Conservation (phyloP, 495 filamentous ascomycete species). For the Eremomyces bilateralis region DNA sequence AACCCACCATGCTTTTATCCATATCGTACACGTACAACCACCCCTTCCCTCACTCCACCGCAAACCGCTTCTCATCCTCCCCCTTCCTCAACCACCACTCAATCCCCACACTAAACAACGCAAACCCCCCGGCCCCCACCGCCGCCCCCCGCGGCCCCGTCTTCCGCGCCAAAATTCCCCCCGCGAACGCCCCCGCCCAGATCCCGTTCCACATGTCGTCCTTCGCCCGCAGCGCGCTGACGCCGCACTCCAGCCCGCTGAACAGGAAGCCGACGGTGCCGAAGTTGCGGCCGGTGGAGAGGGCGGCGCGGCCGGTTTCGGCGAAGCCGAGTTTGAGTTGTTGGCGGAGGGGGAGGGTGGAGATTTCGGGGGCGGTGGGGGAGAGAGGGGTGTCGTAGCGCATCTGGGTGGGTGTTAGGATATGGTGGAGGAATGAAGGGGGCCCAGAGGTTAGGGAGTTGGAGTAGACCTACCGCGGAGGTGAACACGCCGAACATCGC, state of each 20-base stretch:
- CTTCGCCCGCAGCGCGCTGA: constrained; percentile 80
- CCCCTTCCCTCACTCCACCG: constrained; percentile 1
- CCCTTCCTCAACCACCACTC: constrained; percentile 71
- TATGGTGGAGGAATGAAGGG: constrained; percentile 1
- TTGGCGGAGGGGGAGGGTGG: constrained; percentile 46
- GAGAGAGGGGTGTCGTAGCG: constrained; percentile 68
- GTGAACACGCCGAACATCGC: constrained; percentile 91
- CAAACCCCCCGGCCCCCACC: constrained; percentile 81
- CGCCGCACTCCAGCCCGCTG: constrained; percentile 81
- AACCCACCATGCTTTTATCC: constrained; percentile 1
- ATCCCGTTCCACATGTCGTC: constrained; percentile 84
- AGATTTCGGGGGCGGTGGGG: constrained; percentile 9
- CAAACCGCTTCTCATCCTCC: constrained; percentile 4
- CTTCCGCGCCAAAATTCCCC: constrained; percentile 61
- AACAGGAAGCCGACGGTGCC: constrained; percentile 78
- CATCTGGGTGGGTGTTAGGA: constrained; percentile 34
- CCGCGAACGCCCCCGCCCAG: constrained; percentile 74
- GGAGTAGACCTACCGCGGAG: constrained; percentile 45
- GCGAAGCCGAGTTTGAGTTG: constrained; percentile 71
- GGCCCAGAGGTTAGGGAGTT: constrained; percentile 1
- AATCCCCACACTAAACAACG: constrained; percentile 86
- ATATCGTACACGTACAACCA: not conserved
- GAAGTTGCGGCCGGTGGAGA: constrained; percentile 82
- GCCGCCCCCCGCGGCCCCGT: constrained; percentile 82
- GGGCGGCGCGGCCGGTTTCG: constrained; percentile 77